Evolutionary conservation across 306 rosid genomes (phyloP).

Genomic region (Inga leiocalycina): DNA sequence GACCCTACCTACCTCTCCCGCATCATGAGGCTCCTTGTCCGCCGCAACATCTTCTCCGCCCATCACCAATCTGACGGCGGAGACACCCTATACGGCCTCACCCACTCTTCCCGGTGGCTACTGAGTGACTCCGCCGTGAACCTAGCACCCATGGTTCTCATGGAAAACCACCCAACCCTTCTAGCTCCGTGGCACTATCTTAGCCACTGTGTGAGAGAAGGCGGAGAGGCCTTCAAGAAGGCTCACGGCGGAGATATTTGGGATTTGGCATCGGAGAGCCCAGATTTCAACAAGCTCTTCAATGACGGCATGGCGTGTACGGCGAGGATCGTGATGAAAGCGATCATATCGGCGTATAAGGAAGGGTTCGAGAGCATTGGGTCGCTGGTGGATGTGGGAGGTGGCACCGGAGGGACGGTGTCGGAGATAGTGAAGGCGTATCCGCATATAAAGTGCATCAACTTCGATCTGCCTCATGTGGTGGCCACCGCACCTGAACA

Average conservation of each 20-base stretch:
- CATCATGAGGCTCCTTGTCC: conserved; percentile 12
- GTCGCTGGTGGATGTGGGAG: conserved; percentile 11
- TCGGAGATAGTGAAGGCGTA: neutral
- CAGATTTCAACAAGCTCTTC: neutral
- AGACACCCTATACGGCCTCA: conserved; percentile 14
- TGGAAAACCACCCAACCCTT: neutral
- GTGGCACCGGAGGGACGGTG: neutral
- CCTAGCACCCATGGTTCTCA: neutral
- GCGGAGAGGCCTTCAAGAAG: neutral
- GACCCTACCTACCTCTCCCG: neutral
- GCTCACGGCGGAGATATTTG: neutral
- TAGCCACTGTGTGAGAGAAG: neutral
- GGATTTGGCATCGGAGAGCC: neutral
- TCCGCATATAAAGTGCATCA: neutral
- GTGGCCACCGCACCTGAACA: neutral
- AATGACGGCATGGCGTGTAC: neutral
- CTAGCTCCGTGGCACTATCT: neutral
- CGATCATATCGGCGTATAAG: neutral
- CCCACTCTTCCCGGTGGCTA: conserved; percentile 21
- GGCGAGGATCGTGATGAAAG: neutral
- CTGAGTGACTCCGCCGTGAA: neutral
- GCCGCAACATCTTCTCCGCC: conserved; percentile 7
- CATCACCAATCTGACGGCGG: conserved; percentile 17
- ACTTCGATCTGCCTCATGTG: neutral
- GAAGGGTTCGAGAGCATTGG: conserved; percentile 12